These are phyloP conservation scores for Penicillium sumatraense DNA, from an alignment of 2,329 filamentous ascomycete genomes.

Conservation along the genomic window DNA sequence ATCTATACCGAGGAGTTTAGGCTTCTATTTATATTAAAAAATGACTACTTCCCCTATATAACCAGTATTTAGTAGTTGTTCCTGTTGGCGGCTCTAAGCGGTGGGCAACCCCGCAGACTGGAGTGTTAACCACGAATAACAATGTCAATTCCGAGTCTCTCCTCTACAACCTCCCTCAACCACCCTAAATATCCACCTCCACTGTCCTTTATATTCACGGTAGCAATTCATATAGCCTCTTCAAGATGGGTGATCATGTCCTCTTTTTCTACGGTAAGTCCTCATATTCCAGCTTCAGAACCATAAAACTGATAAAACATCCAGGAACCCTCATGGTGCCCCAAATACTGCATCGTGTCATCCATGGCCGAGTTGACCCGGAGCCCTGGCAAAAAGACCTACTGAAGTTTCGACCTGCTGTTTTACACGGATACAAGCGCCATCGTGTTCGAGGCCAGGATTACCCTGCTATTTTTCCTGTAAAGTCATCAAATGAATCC, in stretches of 20 bases:
- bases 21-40: no score
- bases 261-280: slow-evolving; percentile 68
- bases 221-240: neutral
- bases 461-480: slow-evolving; percentile 75
- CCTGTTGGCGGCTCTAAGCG: no score
- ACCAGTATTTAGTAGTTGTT: no score
- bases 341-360: slow-evolving; percentile 82
- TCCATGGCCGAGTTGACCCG: slow-evolving; percentile 64
- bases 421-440: slow-evolving; percentile 75
- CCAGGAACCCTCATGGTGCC: slow-evolving; percentile 75
- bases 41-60: no score
- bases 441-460: slow-evolving; percentile 70
- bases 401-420: slow-evolving; percentile 71
- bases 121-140: no score
- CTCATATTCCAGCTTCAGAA: neutral
- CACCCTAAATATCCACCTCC: neutral
- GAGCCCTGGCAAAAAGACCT: slow-evolving; percentile 56
- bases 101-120: no score
- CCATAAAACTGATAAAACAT: slow-evolving; percentile 4
- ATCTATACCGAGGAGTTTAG: no score
- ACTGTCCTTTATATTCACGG: neutral
- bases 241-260: slow-evolving; percentile 53
- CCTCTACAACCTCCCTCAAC: neutral
- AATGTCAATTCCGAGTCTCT: neutral
- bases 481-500: neutral